phyloP scores from a whole-genome alignment of 371 early-diverging fungal species.

The Rhizomucor pusillus region DNA sequence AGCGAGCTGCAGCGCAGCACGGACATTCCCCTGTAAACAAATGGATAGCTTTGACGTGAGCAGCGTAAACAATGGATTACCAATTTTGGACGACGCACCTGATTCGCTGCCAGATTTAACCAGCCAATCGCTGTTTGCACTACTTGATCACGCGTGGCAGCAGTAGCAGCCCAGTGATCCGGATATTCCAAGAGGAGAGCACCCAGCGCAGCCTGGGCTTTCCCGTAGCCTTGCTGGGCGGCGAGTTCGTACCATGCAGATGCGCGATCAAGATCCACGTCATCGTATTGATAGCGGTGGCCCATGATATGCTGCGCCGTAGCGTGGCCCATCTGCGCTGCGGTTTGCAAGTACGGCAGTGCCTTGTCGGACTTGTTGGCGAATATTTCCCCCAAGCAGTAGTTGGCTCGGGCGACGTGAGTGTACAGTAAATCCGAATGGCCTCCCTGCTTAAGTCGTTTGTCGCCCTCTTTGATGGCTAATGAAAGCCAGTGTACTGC shows the following conservation, averaged over 20 bases:
- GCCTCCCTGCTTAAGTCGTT: background rate
- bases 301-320: slow-evolving; percentile 13
- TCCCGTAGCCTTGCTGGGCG: slow-evolving; percentile 10
- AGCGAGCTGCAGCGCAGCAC: slow-evolving; percentile 22
- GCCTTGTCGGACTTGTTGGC: background rate
- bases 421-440: slow-evolving; percentile 9
- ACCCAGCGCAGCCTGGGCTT: slow-evolving; percentile 12
- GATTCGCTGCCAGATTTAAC: slow-evolving; percentile 13
- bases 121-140: slow-evolving; percentile 8
- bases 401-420: too few relatives aligned
- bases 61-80: background rate
- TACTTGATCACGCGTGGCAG: background rate
- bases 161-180: background rate
- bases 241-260: slow-evolving; percentile 13
- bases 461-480: slow-evolving; percentile 4
- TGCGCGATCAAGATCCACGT: slow-evolving; percentile 3
- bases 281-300: slow-evolving; percentile 6
- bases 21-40: slow-evolving; percentile 9
- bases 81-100: slow-evolving; percentile 4
- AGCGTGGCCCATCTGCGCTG: slow-evolving; percentile 10
- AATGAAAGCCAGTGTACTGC: slow-evolving; percentile 11
- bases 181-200: slow-evolving; percentile 9
- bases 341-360: background rate
- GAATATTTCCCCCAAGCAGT: too few relatives aligned
- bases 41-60: background rate